Evolutionary conservation across 208 protist species (phyloP).

Genomic region (Balamuthia mandrillaris): DNA sequence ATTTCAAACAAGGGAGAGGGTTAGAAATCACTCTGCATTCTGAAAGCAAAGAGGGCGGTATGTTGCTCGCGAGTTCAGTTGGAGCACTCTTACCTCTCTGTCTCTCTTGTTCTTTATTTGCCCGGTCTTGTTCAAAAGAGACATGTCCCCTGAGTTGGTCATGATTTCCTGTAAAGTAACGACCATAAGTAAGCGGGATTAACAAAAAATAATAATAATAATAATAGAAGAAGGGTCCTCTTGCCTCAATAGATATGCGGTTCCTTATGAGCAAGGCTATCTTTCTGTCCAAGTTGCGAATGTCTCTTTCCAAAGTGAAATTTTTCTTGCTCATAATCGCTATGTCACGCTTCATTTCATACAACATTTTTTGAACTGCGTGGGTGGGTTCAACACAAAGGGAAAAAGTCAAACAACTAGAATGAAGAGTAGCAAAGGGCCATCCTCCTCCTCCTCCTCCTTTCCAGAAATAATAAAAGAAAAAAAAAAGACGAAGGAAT

Average conservation of each 20-base stretch:
- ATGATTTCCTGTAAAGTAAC: slow-evolving; percentile 26
- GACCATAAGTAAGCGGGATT: background rate
- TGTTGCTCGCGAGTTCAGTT: background rate
- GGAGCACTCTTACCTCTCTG: slow-evolving; percentile 30
- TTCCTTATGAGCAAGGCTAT: slow-evolving; percentile 12
- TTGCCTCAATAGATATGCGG: background rate
- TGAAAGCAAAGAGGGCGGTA: background rate
- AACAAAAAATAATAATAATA: background rate
- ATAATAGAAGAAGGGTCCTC: background rate
- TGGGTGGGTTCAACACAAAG: background rate
- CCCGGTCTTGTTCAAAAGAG: slow-evolving; percentile 30
- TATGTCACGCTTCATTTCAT: slow-evolving; percentile 60
- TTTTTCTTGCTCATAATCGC: slow-evolving; percentile 54
- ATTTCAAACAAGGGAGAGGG: background rate
- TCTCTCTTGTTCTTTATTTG: slow-evolving; percentile 48
- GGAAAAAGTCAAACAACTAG: background rate
- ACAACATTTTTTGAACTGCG: slow-evolving; percentile 47
- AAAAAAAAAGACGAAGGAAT: background rate
- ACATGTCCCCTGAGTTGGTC: slow-evolving; percentile 40
- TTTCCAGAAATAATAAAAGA: background rate
- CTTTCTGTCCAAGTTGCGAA: slow-evolving; percentile 28
- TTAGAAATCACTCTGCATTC: no score
- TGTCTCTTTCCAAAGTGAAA: slow-evolving; percentile 45
- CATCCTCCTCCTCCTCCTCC: background rate
- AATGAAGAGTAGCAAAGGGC: background rate